Base-by-base conservation (phyloP, 345 rosid species). In the Linum usitatissimum region DNA sequence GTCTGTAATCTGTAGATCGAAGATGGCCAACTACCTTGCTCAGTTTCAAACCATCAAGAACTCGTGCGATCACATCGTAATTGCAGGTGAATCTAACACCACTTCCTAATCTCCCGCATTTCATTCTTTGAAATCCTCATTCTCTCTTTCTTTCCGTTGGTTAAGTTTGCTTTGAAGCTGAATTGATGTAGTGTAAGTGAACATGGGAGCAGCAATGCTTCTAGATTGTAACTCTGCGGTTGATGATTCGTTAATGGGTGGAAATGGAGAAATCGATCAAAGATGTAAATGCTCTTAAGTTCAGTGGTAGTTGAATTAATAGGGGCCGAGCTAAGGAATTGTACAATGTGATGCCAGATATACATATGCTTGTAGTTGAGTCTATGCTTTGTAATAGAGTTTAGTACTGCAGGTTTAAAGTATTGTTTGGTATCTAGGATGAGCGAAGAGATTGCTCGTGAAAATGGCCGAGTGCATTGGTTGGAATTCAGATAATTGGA, bases 1-100 rank as follows among this genome's bases (percentile, higher is more conserved):
- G n/a, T 12, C 57, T 42, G 61, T 48, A 45, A 39, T 48, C 60
- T 65, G 38, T 78, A 77, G 87, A 80, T 84, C 83, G 77, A 68
- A 64, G 67, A 93, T 90, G 99, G 93, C 96, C 40, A 90, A 84
- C 74, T 87, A 80, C 71, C 75, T 93, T 54, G 87, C 91, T 79
- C 99, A 89, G 77, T 93, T 93, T 71, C 99, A 87, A 68, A 68
- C 94, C 49, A 83, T 90, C 83, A 87, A 82, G 77, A 77, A 62
- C 71, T 74, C 87, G 18, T 84, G 85, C 64, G 83, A 82, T 84
- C 91, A 77, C 71, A 70, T 93, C 81, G 83, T 90, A 40, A 83
- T 87, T 72, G 86, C 97, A 55, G 96, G 99, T 90, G 23, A 55
- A 7, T 55, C 18, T 18, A 7, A 55, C 8, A 0, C 18, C 15